Conservation (phyloP, 192 early-diverging fungal species). For the Chytriomyces sp. region DNA sequence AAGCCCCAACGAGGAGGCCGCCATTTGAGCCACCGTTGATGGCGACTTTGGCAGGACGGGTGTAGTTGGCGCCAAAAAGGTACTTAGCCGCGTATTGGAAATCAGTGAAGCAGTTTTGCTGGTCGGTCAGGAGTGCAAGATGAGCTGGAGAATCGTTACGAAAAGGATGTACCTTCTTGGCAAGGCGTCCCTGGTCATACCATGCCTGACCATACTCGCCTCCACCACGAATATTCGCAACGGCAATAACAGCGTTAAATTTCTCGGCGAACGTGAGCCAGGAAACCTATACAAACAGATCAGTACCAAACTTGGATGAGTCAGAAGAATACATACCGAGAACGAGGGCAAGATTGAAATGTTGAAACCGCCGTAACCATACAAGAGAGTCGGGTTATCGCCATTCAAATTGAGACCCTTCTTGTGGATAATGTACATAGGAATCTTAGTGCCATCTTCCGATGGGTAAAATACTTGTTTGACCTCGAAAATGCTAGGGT, state of each 20-base stretch:
- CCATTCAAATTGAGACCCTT: constrained; percentile 54
- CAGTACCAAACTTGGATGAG: constrained; percentile 1
- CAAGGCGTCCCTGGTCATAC: constrained; percentile 55
- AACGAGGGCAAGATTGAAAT: constrained; percentile 50
- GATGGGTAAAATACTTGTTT: constrained; percentile 66
- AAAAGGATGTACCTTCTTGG: no score
- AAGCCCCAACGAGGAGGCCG: constrained; percentile 68
- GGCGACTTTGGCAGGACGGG: constrained; percentile 52
- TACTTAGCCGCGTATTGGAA: constrained; percentile 72
- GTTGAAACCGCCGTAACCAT: constrained; percentile 74
- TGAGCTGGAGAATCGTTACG: no score
- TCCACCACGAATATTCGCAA: constrained; percentile 74
- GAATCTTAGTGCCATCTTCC: constrained; percentile 70
- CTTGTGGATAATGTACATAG: constrained; percentile 68
- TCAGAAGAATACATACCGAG: constrained; percentile 18
- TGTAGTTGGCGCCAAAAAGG: constrained; percentile 60
- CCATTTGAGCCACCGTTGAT: constrained; percentile 76
- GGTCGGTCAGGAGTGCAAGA: no score
- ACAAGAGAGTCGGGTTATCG: constrained; percentile 61
- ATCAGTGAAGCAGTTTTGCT: constrained; percentile 78
- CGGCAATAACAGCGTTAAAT: constrained; percentile 58
- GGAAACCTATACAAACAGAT: neutral
- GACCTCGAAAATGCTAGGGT: constrained; percentile 54
- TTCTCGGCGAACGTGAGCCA: constrained; percentile 56
- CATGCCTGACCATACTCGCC: constrained; percentile 61